Evolutionary conservation across 164 flowering plant genomes (phyloP), one percentile per base, ranked within the genome.

Genomic region (Annona squamosa): DNA sequence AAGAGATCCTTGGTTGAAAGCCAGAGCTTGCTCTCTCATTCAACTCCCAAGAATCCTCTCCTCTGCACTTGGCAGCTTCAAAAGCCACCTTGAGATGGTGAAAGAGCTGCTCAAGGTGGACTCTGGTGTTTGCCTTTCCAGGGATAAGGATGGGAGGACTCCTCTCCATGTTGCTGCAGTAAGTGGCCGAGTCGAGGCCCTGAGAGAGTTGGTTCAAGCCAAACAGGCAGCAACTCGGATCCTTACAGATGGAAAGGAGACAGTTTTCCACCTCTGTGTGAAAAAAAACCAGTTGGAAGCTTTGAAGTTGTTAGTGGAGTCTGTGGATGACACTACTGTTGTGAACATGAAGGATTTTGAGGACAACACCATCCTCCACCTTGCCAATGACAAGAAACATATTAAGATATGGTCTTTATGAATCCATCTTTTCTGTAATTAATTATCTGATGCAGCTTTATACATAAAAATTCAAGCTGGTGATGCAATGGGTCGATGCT

Each of bases 291-390:
- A 68, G 18, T 68, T 46, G 16, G 70, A 68, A 2, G 56, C 37
- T 68, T 17, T 68, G 5, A 46, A 46, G 70, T 4, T n/a, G 52
- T 45, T 68, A 56, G 45, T 46, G 46, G 56, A 19, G 5, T 1
- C 4, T 5, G 57, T 13, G 2, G 16, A n/a, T 3, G 70, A 46
- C 6, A 4, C 3, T 17, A 18, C 12, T 5, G 18, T 68, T 46
- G 56, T 68, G 5, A 2, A 4, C 57, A 43, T 68, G 70, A 46
- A 46, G 6, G 70, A 68, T 10, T 37, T 16, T 7, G 84, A 87
- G 46, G 90, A 88, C 47, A 87, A 89, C 72, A 89, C 89, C 4
- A 56, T 85, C 57, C 63, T 89, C 74, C 90, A 87, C 72, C 76
- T 86, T 3, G 88, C 90, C 4, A 76, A 82, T 2, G 87, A 86